Conservation (phyloP, 129 eudicot species). For the Artemisia tridentata region DNA sequence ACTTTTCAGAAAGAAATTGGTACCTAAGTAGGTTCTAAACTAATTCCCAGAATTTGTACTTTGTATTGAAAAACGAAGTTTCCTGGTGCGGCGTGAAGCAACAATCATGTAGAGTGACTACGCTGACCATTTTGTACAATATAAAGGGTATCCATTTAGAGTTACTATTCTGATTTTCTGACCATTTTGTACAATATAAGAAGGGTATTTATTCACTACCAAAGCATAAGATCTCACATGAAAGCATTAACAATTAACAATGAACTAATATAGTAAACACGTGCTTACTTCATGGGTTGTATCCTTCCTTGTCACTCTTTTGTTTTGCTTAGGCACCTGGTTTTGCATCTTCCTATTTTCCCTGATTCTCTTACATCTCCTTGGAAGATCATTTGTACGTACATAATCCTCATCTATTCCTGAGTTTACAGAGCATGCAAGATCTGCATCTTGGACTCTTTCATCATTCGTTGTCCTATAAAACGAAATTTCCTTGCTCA, state of each 20-base stretch:
- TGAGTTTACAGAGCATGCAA: constrained; percentile 23
- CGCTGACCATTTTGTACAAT: neutral
- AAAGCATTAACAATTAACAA: too few relatives aligned
- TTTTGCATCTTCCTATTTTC: constrained; percentile 21
- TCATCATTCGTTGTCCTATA: constrained; percentile 30
- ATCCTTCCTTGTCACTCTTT: constrained; percentile 30
- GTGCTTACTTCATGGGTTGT: constrained; percentile 31
- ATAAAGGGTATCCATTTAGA: neutral
- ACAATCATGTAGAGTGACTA: neutral
- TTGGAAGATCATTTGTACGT: constrained; percentile 32
- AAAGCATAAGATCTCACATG: constrained; percentile 11
- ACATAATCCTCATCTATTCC: constrained; percentile 32
- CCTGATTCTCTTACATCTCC: constrained; percentile 18
- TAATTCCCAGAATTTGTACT: neutral
- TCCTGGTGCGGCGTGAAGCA: neutral
- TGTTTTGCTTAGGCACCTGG: constrained; percentile 30
- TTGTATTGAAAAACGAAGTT: constrained; percentile 1
- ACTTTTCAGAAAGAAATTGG: neutral
- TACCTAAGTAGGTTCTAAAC: constrained; percentile 5
- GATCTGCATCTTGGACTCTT: constrained; percentile 18
- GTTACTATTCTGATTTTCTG: neutral
- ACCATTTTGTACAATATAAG: neutral
- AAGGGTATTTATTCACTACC: neutral
- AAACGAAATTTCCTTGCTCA: constrained; percentile 5
- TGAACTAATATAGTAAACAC: constrained; percentile 4